phyloP scores from a whole-genome alignment of 768 basidiomycete species.

The Mycena haematopus region DNA sequence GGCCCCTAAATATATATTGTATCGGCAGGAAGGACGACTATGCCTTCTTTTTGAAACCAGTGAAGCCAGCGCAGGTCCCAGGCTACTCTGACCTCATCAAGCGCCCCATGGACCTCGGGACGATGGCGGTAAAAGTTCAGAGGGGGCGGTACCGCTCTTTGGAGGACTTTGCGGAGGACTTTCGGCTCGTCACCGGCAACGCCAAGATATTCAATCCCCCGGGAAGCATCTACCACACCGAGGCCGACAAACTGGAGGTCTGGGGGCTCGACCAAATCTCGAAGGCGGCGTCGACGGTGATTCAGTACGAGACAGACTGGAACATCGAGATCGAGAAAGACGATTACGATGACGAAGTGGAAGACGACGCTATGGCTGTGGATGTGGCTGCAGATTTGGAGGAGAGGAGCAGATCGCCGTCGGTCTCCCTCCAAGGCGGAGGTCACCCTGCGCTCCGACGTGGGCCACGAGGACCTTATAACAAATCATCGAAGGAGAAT shows the following conservation, averaged over 20 bases:
- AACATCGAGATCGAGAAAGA: constrained; percentile 81
- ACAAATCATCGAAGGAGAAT: constrained; percentile 45
- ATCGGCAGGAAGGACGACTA: constrained; percentile 79
- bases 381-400: constrained; percentile 40
- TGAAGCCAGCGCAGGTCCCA: constrained; percentile 63
- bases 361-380: constrained; percentile 44
- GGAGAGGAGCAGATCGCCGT: constrained; percentile 30
- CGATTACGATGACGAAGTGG: constrained; percentile 47
- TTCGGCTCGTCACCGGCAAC: constrained; percentile 74
- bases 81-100: constrained; percentile 75
- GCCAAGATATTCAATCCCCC: constrained; percentile 81
- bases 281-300: constrained; percentile 73
- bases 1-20: constrained; percentile 25
- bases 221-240: constrained; percentile 73
- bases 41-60: constrained; percentile 79
- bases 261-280: constrained; percentile 79
- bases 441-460: constrained; percentile 39
- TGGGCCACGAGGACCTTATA: constrained; percentile 60
- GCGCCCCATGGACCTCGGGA: constrained; percentile 92
- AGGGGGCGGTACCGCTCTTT: constrained; percentile 79
- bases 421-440: constrained; percentile 12
- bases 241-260: constrained; percentile 73
- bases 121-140: constrained; percentile 80
- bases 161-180: constrained; percentile 77
- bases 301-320: constrained; percentile 86